Conservation (phyloP, 2,329 filamentous ascomycete species). For the Pseudogymnoascus sp. region DNA sequence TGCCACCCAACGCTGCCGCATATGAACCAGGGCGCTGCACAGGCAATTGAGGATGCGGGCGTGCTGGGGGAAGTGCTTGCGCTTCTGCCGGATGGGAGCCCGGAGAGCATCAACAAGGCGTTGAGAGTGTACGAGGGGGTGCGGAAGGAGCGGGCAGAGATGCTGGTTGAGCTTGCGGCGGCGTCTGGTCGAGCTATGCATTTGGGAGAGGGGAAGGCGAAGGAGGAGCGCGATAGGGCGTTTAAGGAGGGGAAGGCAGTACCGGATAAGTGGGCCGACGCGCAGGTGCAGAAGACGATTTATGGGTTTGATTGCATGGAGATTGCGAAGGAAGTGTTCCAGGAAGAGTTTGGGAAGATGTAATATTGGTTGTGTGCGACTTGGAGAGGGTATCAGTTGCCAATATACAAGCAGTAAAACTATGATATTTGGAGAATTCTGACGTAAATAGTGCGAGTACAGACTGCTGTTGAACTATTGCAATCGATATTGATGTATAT, state of each 20-base stretch:
- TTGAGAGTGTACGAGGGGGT: slow-evolving; percentile 48
- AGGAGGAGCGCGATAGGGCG: slow-evolving; percentile 50
- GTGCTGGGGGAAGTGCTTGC: slow-evolving; percentile 48
- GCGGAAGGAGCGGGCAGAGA: slow-evolving; percentile 46
- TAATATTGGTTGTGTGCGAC: not conserved
- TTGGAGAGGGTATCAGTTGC: not conserved
- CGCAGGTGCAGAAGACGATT: slow-evolving; percentile 59
- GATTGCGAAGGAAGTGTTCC: slow-evolving; percentile 46
- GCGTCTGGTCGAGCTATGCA: slow-evolving; percentile 48
- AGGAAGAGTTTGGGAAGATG: slow-evolving; percentile 34
- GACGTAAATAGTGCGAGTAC: not conserved
- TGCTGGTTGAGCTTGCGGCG: slow-evolving; percentile 45
- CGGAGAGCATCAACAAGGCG: slow-evolving; percentile 38
- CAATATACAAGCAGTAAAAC: not conserved
- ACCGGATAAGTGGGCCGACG: slow-evolving; percentile 64
- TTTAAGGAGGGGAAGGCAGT: slow-evolving; percentile 43
- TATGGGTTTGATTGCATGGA: slow-evolving; percentile 56
- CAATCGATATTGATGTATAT: not conserved
- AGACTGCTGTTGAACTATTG: not conserved
- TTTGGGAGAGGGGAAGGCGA: slow-evolving; percentile 49
- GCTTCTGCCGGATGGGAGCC: slow-evolving; percentile 31
- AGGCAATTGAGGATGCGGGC: slow-evolving; percentile 60
- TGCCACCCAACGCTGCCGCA: slow-evolving; percentile 63
- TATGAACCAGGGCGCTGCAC: slow-evolving; percentile 59
- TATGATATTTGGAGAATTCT: not conserved